Base-by-base conservation (phyloP, 2,329 filamentous ascomycete species). In the Fusarium sp. region DNA sequence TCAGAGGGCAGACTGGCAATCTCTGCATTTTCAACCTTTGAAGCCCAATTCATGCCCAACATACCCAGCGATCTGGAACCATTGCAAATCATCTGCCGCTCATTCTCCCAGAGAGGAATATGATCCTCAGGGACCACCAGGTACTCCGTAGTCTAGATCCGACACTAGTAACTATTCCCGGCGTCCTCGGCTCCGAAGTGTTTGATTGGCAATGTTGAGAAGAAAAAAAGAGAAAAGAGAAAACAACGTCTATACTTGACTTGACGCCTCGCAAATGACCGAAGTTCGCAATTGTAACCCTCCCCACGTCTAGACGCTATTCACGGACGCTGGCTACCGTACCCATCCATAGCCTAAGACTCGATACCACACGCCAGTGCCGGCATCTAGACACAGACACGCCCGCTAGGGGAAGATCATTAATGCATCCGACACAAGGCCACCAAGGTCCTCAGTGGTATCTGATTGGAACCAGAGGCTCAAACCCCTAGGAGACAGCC, bases 11-110 rank as follows among this genome's bases (percentile, higher is more conserved):
- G 58, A 48, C 2, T 41, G n/a, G 11, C 14, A 33, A 33, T 33
- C 29, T 33, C 29, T 33, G 25, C 18, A 41, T 17, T 41, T 18
- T 54, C 21, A 9, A 25, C 10, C 7, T n/a, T n/a, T 41, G 21
- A 29, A 11, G 33, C 60, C 42, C 42, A 52, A 56, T 69, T 69
- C 50, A 56, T 68, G 55, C 65, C 65, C 55, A 68, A 68, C 47
- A 29, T 39, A 61, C 60, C 65, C 65, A 61, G 31, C 35, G 50
- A 56, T 69, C 64, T 68, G 60, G 64, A 56, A 64, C 40, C 48
- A 21, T 35, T 20, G 63, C n/a, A 41, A 21, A 48, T 64, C 37
- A 50, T 47, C 53, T 47, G 52, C 46, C 47, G 36, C 51, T 64
- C 59, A 55, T 39, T 27, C 27, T 60, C 64, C 58, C 23, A 52